A percentile compares a stretch with the other conserved stretches of the same genome.
These are phyloP conservation scores for Erucastrum elatum DNA, from an alignment of 345 rosid species.

Conservation along the genomic window DNA sequence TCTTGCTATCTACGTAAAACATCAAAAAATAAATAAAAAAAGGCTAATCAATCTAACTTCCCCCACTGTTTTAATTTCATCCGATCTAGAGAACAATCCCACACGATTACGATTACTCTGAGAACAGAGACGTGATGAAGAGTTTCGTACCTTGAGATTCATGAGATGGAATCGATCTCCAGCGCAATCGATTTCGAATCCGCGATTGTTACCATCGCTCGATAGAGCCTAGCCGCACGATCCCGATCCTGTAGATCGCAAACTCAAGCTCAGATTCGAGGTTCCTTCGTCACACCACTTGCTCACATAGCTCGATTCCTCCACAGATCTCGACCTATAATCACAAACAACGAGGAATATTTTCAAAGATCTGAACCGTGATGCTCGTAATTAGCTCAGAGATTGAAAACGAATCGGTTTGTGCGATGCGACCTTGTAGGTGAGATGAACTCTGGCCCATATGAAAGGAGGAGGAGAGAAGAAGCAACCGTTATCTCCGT, in stretches of 20 bases:
- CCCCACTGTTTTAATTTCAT: background rate
- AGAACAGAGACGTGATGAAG: constrained; percentile 29
- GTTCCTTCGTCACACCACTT: constrained; percentile 38
- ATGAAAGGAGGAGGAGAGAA: constrained; percentile 75
- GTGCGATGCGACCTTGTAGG: constrained; percentile 38
- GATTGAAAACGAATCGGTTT: background rate
- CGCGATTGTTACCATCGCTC: constrained; percentile 22
- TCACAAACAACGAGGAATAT: background rate
- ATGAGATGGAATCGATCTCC: constrained; percentile 28
- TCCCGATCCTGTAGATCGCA: constrained; percentile 39
- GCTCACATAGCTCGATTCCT: constrained; percentile 19
- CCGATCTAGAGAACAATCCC: constrained; percentile 4
- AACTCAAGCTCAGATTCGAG: constrained; percentile 46
- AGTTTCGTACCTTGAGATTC: constrained; percentile 56
- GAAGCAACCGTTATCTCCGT: constrained; percentile 69
- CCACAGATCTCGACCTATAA: constrained; percentile 21
- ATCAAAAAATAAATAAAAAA: background rate
- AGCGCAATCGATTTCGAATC: constrained; percentile 3
- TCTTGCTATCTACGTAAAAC: constrained; percentile 46
- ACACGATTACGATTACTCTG: constrained; percentile 13
- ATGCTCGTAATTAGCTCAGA: background rate
- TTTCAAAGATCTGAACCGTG: background rate
- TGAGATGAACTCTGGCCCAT: constrained; percentile 32
- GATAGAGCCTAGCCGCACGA: constrained; percentile 50
- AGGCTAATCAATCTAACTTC: background rate